These are phyloP conservation scores for Starmerella bombicola DNA, from an alignment of 805 yeast genomes.

Conservation along the genomic window DNA sequence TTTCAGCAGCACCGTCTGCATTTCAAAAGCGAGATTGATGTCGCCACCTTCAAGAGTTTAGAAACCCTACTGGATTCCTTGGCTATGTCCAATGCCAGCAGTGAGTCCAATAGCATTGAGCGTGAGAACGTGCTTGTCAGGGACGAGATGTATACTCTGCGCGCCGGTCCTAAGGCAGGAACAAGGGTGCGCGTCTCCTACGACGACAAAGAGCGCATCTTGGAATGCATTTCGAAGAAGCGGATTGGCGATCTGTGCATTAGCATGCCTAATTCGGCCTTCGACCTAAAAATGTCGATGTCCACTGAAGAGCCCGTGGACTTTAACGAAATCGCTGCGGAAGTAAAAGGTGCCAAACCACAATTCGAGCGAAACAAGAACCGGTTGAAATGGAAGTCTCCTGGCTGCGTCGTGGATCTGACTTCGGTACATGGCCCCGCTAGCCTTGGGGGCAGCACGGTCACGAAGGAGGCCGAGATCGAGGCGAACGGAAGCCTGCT, in stretches of 20 bases:
- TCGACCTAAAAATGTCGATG: slow-evolving; percentile 65
- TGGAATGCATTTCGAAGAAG: slow-evolving; percentile 59
- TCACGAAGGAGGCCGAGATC: slow-evolving; percentile 37
- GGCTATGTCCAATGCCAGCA: slow-evolving; percentile 10
- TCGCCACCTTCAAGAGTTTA: slow-evolving; percentile 21
- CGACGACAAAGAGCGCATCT: slow-evolving; percentile 26
- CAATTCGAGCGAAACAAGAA: slow-evolving; percentile 51
- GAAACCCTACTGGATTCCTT: slow-evolving; percentile 19
- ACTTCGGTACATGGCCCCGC: slow-evolving; percentile 25
- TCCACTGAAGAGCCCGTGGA: slow-evolving; percentile 65
- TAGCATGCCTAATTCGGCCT: slow-evolving; percentile 61
- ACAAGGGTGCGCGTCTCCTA: slow-evolving; percentile 23
- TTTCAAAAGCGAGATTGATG: slow-evolving; percentile 24
- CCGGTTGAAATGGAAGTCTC: slow-evolving; percentile 58
- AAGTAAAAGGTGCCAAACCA: slow-evolving; percentile 26
- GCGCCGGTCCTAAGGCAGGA: slow-evolving; percentile 1
- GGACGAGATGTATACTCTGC: slow-evolving; percentile 16
- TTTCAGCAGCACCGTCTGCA: slow-evolving; percentile 20
- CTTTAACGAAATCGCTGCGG: slow-evolving; percentile 26
- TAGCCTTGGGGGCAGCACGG: neutral
- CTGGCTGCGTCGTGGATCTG: slow-evolving; percentile 33
- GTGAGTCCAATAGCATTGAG: slow-evolving; percentile 8
- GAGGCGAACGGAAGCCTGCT: slow-evolving; percentile 39
- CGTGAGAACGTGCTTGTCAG: slow-evolving; percentile 8
- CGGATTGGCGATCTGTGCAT: slow-evolving; percentile 61